Evolutionary conservation across 768 basidiomycete species (phyloP).

Genomic region (Thelephora aurantiotincta): DNA sequence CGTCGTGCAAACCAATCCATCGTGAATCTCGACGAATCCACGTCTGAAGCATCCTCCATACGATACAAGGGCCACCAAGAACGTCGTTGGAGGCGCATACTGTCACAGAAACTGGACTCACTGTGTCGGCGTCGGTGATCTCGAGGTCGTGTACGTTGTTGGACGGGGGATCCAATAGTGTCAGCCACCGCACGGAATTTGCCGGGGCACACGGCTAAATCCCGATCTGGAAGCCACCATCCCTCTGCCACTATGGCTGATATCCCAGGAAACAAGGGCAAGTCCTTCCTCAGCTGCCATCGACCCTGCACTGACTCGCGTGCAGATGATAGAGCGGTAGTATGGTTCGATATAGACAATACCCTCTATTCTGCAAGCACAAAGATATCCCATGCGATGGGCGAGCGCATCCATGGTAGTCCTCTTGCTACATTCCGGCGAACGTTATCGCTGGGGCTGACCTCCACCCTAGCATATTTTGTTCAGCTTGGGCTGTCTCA

Average conservation of each 20-base stretch:
- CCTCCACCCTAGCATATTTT: slow-evolving; percentile 47
- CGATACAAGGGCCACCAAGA: slow-evolving; percentile 1
- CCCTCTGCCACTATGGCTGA: no score
- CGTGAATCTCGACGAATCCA: slow-evolving; percentile 6
- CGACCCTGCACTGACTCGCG: not conserved
- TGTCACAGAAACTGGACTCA: not conserved
- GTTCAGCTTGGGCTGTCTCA: slow-evolving; percentile 51
- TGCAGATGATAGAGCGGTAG: slow-evolving; percentile 41
- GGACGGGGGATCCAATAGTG: no score
- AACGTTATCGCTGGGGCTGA: no score
- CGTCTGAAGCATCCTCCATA: no score
- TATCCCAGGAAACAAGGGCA: not conserved
- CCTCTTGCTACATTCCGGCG: no score
- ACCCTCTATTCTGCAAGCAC: slow-evolving; percentile 71
- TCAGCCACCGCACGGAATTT: no score
- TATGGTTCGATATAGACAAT: slow-evolving; percentile 85
- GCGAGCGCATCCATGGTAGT: slow-evolving; percentile 60
- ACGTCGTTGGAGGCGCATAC: not conserved
- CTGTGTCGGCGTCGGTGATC: not conserved
- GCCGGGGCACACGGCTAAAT: no score
- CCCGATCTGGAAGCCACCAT: no score
- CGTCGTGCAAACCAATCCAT: slow-evolving; percentile 16
- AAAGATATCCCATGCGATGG: slow-evolving; percentile 70
- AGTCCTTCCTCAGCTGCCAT: not conserved
- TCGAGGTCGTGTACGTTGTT: not conserved